Evolutionary conservation across 2,329 filamentous ascomycete genomes (phyloP).

Genomic region (Microsporum canis): DNA sequence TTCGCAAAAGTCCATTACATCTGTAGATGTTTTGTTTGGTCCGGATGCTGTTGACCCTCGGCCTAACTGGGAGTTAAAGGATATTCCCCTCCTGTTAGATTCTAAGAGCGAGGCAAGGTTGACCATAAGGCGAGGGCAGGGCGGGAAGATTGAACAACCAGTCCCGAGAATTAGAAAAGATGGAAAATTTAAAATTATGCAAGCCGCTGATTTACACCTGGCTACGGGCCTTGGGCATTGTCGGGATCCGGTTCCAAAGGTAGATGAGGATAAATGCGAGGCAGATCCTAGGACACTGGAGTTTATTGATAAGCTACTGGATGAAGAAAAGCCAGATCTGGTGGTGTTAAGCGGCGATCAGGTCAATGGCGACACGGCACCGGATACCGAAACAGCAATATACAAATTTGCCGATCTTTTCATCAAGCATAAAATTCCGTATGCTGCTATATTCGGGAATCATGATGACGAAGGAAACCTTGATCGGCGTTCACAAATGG

Average conservation of each 20-base stretch:
- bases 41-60: conserved; percentile 85
- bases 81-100: conserved; percentile 59
- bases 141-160: conserved; percentile 54
- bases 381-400: conserved; percentile 82
- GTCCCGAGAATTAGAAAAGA: conserved; percentile 70
- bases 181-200: conserved; percentile 94
- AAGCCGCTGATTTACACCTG: conserved; percentile 86
- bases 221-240: conserved; percentile 80
- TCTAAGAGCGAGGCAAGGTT: conserved; percentile 58
- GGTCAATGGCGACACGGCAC: conserved; percentile 85
- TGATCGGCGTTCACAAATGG: conserved; percentile 68
- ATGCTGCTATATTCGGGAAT: conserved; percentile 90
- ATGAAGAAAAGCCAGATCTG: conserved; percentile 87
- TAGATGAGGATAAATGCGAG: conserved; percentile 63
- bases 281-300: conserved; percentile 86
- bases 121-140: conserved; percentile 63
- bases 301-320: conserved; percentile 70
- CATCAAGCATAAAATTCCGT: conserved; percentile 78
- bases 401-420: conserved; percentile 86
- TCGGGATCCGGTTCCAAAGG: conserved; percentile 70
- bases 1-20: conserved; percentile 62
- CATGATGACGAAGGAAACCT: conserved; percentile 88
- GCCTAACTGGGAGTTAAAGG: conserved; percentile 68
- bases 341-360: conserved; percentile 90
- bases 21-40: conserved; percentile 77